Percentiles rank a stretch among this genome's conserved stretches.
Conservation (phyloP, 768 basidiomycete genomes). For the Lactarius hengduanensis region DNA sequence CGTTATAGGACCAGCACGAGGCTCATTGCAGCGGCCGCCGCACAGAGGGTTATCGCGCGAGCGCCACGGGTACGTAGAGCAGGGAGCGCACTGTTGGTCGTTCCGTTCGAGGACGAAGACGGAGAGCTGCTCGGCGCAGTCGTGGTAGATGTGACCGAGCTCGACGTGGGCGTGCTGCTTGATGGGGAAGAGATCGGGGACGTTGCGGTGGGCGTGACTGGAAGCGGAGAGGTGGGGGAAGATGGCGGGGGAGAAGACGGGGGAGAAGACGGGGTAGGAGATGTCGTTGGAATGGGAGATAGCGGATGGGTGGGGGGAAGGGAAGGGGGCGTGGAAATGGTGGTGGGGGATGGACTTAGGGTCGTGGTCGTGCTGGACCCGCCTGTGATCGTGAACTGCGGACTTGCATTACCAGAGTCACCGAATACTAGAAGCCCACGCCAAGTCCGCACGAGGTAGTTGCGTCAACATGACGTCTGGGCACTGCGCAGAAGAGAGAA, state of each 20-base stretch:
- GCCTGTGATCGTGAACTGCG: constrained; percentile 38
- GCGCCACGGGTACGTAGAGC: neutral
- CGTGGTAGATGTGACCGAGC: neutral
- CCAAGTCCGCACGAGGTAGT: neutral
- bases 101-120: neutral
- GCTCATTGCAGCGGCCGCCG: neutral
- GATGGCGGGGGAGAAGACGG: neutral
- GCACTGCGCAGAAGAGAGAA: neutral
- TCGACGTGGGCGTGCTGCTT: neutral
- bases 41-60: neutral
- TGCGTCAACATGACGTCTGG: neutral
- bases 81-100: constrained; percentile 3
- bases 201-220: neutral
- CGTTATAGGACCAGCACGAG: constrained; percentile 5
- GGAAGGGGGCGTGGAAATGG: neutral
- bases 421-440: constrained; percentile 42
- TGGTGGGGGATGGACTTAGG: neutral
- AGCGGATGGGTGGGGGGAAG: neutral
- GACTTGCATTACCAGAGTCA: constrained; percentile 48
- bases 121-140: neutral
- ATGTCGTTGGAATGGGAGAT: neutral
- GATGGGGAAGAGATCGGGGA: neutral
- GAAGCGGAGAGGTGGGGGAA: neutral
- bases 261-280: neutral
- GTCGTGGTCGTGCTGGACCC: neutral